These are phyloP conservation scores for Candida montana DNA, from an alignment of 805 yeast species.

Conservation along the genomic window DNA sequence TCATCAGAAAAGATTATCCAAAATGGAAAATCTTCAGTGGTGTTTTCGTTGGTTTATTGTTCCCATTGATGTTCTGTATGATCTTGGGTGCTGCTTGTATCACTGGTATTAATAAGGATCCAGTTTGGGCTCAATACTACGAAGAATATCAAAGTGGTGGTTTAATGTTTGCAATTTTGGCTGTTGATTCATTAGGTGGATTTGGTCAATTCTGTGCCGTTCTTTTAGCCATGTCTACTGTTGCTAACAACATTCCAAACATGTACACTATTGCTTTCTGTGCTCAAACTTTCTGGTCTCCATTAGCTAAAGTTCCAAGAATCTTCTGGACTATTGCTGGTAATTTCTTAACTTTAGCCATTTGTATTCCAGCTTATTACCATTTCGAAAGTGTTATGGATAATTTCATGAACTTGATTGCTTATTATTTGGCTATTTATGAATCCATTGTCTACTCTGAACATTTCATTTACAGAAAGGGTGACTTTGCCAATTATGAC, in stretches of 20 bases:
- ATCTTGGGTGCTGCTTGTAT: constrained; percentile 84
- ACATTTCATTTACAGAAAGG: constrained; percentile 73
- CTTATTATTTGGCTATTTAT: constrained; percentile 86
- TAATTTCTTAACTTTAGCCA: constrained; percentile 72
- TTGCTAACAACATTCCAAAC: constrained; percentile 90
- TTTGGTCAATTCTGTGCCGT: constrained; percentile 91
- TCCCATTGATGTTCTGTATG: constrained; percentile 70
- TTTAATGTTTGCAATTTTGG: constrained; percentile 70
- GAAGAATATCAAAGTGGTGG: constrained; percentile 66
- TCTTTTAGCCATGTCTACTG: constrained; percentile 75
- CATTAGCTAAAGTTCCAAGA: constrained; percentile 73
- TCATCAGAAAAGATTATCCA: constrained; percentile 66
- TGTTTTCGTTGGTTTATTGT: constrained; percentile 55
- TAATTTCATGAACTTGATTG: constrained; percentile 87
- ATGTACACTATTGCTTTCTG: constrained; percentile 87
- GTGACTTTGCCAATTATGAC: constrained; percentile 58
- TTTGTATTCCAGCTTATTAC: constrained; percentile 85
- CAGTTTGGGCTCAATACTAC: constrained; percentile 46
- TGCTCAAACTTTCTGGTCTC: constrained; percentile 80
- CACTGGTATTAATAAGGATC: constrained; percentile 51
- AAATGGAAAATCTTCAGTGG: constrained; percentile 55
- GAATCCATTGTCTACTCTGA: constrained; percentile 71
- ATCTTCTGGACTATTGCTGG: constrained; percentile 75
- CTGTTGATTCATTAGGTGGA: constrained; percentile 74
- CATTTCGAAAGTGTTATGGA: constrained; percentile 66